These are phyloP conservation scores for Persicaria maculosa DNA, from an alignment of 148 eudicot species.

Conservation along the genomic window DNA sequence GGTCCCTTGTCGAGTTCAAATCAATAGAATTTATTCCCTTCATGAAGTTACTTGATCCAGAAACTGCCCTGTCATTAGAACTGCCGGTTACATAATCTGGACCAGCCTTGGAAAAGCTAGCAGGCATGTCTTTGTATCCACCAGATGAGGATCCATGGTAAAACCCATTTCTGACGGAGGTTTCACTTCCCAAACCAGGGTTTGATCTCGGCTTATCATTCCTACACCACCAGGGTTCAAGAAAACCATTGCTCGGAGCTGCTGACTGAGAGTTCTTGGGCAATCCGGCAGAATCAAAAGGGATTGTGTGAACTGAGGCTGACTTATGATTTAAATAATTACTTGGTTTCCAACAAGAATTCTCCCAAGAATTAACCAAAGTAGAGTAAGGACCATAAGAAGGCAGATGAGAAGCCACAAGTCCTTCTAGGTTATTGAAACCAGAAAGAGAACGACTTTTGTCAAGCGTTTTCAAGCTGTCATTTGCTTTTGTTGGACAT, in stretches of 20 bases:
- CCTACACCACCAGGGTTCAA: constrained; percentile 34
- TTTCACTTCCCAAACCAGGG: constrained; percentile 24
- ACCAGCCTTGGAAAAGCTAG: constrained; percentile 28
- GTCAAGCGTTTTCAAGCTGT: constrained; percentile 27
- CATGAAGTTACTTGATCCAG: constrained; percentile 25
- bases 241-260: constrained; percentile 31
- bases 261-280: constrained; percentile 32
- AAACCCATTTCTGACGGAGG: constrained; percentile 35
- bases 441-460: constrained; percentile 23
- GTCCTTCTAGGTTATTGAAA: constrained; percentile 23
- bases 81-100: constrained; percentile 35
- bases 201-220: constrained; percentile 30
- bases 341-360: constrained; percentile 35
- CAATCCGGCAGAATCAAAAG: constrained; percentile 27
- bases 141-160: constrained; percentile 45
- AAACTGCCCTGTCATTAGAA: constrained; percentile 29
- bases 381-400: constrained; percentile 30
- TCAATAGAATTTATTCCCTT: constrained; percentile 24
- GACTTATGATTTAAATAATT: constrained; percentile 32
- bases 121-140: constrained; percentile 27
- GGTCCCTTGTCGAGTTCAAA: constrained; percentile 34
- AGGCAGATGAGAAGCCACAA: constrained; percentile 22
- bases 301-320: constrained; percentile 26
- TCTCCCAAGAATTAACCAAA: constrained; percentile 42
- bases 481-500: constrained; percentile 33